Conservation (phyloP, 2,329 filamentous ascomycete genomes). For the Helotiales sp. region DNA sequence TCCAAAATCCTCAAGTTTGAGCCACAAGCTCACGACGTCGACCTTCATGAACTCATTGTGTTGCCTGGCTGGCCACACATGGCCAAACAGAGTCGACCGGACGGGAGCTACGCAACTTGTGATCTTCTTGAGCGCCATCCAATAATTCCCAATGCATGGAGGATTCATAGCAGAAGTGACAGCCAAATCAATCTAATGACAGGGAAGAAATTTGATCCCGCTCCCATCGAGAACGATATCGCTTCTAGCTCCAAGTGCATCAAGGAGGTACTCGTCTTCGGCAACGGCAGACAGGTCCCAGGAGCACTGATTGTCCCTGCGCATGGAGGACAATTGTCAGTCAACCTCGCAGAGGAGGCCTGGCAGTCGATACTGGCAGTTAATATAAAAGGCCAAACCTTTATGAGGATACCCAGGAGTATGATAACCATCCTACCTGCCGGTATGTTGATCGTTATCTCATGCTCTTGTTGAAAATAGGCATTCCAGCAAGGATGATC, state of each 20-base stretch:
- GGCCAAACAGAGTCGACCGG: slow-evolving; percentile 55
- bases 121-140: slow-evolving; percentile 62
- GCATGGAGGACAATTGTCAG: slow-evolving; percentile 32
- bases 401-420: slow-evolving; percentile 48
- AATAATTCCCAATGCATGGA: slow-evolving; percentile 54
- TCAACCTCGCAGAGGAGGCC: slow-evolving; percentile 42
- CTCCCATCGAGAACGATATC: slow-evolving; percentile 57
- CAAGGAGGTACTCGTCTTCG: slow-evolving; percentile 60
- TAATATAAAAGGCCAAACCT: slow-evolving; percentile 49
- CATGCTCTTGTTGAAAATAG: too few relatives aligned
- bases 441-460: slow-evolving; percentile 18
- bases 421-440: slow-evolving; percentile 48
- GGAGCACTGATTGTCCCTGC: slow-evolving; percentile 55
- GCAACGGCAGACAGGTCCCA: slow-evolving; percentile 54
- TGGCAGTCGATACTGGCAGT: slow-evolving; percentile 46
- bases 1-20: slow-evolving; percentile 46
- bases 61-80: slow-evolving; percentile 57
- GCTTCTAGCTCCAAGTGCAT: slow-evolving; percentile 44
- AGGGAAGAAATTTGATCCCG: slow-evolving; percentile 69
- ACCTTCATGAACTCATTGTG: slow-evolving; percentile 55
- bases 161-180: slow-evolving; percentile 61
- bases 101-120: slow-evolving; percentile 62
- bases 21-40: slow-evolving; percentile 38
- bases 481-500: too few relatives aligned
- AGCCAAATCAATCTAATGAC: slow-evolving; percentile 62